phyloP scores from a whole-genome alignment of 352 stramenopile species.

The Pythium apleroticum region DNA sequence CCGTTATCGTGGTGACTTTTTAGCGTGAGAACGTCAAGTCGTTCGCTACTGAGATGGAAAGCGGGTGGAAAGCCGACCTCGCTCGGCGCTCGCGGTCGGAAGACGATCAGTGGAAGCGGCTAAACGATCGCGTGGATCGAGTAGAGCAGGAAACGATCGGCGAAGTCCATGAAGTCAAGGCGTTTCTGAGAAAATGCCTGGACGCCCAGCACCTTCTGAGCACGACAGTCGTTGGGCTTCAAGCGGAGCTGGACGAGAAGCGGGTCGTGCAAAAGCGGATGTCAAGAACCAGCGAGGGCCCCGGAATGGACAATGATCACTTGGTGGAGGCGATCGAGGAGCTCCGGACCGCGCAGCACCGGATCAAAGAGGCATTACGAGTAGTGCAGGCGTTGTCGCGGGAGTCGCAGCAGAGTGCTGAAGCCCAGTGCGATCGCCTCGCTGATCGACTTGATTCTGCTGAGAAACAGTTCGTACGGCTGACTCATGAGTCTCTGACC shows the following conservation, averaged over 20 bases:
- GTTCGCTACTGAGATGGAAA: conserved; percentile 24
- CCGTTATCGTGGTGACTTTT: background rate
- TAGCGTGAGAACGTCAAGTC: conserved; percentile 21
- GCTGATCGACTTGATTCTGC: conserved; percentile 36
- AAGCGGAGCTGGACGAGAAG: conserved; percentile 48
- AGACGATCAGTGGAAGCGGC: conserved; percentile 12
- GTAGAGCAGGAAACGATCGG: conserved; percentile 27
- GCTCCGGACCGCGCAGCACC: conserved; percentile 46
- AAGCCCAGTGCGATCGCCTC: conserved; percentile 34
- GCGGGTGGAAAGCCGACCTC: conserved; percentile 19
- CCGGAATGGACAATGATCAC: conserved; percentile 17
- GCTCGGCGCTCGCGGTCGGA: background rate
- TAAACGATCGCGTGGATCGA: conserved; percentile 14
- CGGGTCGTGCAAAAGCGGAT: background rate
- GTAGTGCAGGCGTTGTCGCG: conserved; percentile 47
- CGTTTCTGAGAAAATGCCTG: conserved; percentile 49
- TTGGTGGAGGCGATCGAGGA: conserved; percentile 39
- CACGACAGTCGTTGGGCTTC: conserved; percentile 51
- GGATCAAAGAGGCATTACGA: conserved; percentile 46
- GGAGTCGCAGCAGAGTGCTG: conserved; percentile 35
- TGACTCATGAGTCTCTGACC: conserved; percentile 34
- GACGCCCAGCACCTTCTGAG: conserved; percentile 66
- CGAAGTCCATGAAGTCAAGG: conserved; percentile 37
- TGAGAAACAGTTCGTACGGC: conserved; percentile 44
- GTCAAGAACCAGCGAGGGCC: background rate